These are phyloP conservation scores for Agrocybe pediades DNA, from an alignment of 768 basidiomycete genomes.

Conservation along the genomic window DNA sequence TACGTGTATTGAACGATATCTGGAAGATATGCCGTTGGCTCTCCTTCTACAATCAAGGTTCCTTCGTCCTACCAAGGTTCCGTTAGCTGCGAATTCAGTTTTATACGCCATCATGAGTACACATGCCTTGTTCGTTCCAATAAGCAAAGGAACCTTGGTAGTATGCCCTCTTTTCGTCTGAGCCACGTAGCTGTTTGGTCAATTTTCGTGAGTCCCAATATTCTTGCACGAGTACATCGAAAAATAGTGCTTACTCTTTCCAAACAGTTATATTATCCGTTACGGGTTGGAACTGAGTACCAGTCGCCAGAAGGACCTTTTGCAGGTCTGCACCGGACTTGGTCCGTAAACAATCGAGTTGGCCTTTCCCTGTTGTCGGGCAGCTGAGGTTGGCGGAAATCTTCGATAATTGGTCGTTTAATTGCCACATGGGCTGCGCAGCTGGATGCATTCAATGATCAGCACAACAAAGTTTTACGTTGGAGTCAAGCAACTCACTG, in stretches of 20 bases:
- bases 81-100: too few species aligned
- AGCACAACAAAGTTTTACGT: background rate
- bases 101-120: background rate
- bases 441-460: conserved; percentile 15
- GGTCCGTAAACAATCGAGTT: conserved; percentile 28
- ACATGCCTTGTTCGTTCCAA: conserved; percentile 33
- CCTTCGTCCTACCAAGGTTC: conserved; percentile 30
- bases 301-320: conserved; percentile 25
- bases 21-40: conserved; percentile 32
- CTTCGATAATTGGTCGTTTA: conserved; percentile 28
- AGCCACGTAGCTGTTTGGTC: conserved; percentile 23
- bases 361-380: conserved; percentile 22
- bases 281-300: conserved; percentile 34
- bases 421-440: conserved; percentile 34
- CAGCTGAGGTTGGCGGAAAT: conserved; percentile 29
- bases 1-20: conserved; percentile 30
- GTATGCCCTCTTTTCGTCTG: conserved; percentile 31
- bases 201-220: background rate
- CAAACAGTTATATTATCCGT: conserved; percentile 34
- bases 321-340: conserved; percentile 27
- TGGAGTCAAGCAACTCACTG: conserved; percentile 18
- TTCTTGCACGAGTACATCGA: background rate
- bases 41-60: conserved; percentile 34
- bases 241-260: conserved; percentile 26
- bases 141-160: conserved; percentile 28